Base-by-base conservation (phyloP, 2,329 filamentous ascomycete genomes). In the Corinectria fuckeliana region DNA sequence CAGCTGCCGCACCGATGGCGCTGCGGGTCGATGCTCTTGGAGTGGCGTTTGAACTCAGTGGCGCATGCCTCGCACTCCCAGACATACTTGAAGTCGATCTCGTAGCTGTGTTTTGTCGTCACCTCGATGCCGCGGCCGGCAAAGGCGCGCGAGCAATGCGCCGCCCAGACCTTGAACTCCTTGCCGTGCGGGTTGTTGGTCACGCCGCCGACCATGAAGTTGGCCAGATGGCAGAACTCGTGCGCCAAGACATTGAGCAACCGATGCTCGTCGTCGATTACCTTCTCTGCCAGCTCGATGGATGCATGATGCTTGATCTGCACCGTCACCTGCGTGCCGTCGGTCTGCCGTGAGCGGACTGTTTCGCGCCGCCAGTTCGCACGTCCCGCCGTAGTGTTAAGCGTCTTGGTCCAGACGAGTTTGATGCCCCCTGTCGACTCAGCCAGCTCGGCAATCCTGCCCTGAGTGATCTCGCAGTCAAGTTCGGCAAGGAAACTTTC, bases 151-250 rank as follows among this genome's bases (percentile, higher is more conserved):
- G 78, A 85, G 75, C 79, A 86, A 74, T 80, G 85, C 50, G 74
- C 69, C 4, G 81, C 88, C 88, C 92, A 97, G 1, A 76, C 72
- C 75, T 96, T 93, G 82, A 97, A 97, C 68, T 91, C 90, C 11
- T 85, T 83, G 20, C 93, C 93, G 72, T 97, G 93, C 0, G 93
- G 92, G 61, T 91, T 89, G 56, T 87, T 88, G 41, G 86, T 88
- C 32, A 93, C 80, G 32, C 88, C 87, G 48, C 84, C 89, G 63
- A 98, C 81, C 87, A 98, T 96, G 75, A 94, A 97, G 69, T 93
- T 96, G 41, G 92, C 89, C 1, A 98, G 80, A 72, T 99, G 95
- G 75, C 95, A 98, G 79, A 95, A 98, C 70, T 99, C 95, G 74
- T 99, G 95, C 0, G 94, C 92, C n/a, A 98, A 78, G 0, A 95